These are phyloP conservation scores for Trypethelium eluteriae DNA, from an alignment of 495 filamentous ascomycete genomes.

Conservation along the genomic window DNA sequence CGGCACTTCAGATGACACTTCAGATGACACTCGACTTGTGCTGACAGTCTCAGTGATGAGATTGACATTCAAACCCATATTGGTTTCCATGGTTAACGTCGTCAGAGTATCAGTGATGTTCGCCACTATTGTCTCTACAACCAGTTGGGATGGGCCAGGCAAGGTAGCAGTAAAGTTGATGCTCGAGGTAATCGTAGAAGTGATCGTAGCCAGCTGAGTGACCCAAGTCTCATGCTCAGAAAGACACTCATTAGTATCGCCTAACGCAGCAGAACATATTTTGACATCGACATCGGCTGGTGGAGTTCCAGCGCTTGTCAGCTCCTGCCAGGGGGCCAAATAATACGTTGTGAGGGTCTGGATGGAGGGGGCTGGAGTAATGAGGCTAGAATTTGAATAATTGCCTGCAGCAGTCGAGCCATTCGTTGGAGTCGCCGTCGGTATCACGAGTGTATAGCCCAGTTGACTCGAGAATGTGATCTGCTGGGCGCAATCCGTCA, in stretches of 20 bases:
- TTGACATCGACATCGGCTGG: constrained; percentile 28
- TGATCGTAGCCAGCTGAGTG: constrained; percentile 27
- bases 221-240: constrained; percentile 29
- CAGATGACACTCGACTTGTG: not conserved
- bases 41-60: constrained; percentile 17
- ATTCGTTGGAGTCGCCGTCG: constrained; percentile 20
- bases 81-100: constrained; percentile 28
- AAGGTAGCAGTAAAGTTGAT: constrained; percentile 31
- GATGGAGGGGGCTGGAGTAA: constrained; percentile 29
- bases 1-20: not conserved
- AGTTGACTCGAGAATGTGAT: constrained; percentile 35
- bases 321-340: constrained; percentile 31
- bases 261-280: constrained; percentile 24
- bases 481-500: constrained; percentile 31
- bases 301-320: constrained; percentile 24
- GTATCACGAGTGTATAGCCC: constrained; percentile 27
- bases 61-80: constrained; percentile 22
- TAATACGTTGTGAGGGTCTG: constrained; percentile 32
- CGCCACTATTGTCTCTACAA: constrained; percentile 29
- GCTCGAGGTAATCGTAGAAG: constrained; percentile 18
- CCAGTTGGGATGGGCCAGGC: constrained; percentile 25
- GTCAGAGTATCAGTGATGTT: constrained; percentile 30
- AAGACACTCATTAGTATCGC: constrained; percentile 29
- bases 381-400: constrained; percentile 12
- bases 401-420: constrained; percentile 8